Evolutionary conservation across 176 grass and related monocot genomes (phyloP).

Genomic region (Ananas comosus): DNA sequence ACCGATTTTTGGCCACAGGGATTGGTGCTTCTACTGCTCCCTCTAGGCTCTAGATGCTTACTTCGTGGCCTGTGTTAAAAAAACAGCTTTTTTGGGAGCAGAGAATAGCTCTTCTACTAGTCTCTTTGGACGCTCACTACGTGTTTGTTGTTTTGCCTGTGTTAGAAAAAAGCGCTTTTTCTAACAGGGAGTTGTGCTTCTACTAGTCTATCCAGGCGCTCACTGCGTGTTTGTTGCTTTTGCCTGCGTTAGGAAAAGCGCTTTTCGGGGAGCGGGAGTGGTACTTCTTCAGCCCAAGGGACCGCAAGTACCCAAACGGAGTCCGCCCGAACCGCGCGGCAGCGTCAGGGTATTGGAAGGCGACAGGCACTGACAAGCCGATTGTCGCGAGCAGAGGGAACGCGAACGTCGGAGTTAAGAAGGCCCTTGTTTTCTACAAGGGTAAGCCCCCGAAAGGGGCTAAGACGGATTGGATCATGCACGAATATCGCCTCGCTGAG

Average conservation of each 20-base stretch:
- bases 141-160: too few species aligned
- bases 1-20: too few species aligned
- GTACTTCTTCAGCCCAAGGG: constrained; percentile 65
- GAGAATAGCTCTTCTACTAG: too few species aligned
- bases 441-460: constrained; percentile 54
- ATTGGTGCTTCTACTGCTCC: too few species aligned
- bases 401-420: constrained; percentile 44
- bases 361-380: constrained; percentile 59
- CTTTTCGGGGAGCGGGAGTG: constrained; percentile 56
- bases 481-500: constrained; percentile 51
- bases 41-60: too few species aligned
- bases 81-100: too few species aligned
- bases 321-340: constrained; percentile 52
- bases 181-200: too few species aligned
- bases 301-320: constrained; percentile 65
- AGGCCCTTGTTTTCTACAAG: constrained; percentile 66
- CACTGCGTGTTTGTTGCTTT: background rate
- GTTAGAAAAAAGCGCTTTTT: too few species aligned
- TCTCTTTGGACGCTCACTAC: too few species aligned
- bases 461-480: constrained; percentile 93
- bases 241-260: constrained; percentile 12
- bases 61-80: too few species aligned
- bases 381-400: constrained; percentile 7
- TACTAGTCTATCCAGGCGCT: background rate
- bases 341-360: constrained; percentile 54